phyloP scores from a whole-genome alignment of 768 basidiomycete species.

The Dioszegia crocea region DNA sequence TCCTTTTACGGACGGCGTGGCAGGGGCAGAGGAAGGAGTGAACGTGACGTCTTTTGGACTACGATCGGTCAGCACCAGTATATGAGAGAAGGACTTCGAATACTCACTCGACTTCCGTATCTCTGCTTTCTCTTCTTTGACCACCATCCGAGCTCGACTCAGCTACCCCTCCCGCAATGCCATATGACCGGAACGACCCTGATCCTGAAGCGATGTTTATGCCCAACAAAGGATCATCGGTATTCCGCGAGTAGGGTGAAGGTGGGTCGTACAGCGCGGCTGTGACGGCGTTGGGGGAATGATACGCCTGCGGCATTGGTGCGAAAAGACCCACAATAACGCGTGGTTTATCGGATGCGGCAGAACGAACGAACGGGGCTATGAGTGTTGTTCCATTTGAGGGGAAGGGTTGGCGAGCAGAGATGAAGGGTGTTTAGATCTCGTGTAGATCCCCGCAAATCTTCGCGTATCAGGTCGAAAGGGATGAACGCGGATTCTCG shows the following conservation, averaged over 20 bases:
- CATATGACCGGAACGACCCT: not conserved
- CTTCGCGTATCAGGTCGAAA: too few relatives aligned
- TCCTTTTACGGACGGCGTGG: conserved; percentile 32
- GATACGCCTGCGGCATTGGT: not conserved
- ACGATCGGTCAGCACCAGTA: not conserved
- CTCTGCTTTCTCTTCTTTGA: not conserved
- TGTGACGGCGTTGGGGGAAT: not conserved
- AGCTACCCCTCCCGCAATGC: not conserved
- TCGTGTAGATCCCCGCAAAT: too few relatives aligned
- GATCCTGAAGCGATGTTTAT: not conserved
- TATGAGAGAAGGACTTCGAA: not conserved
- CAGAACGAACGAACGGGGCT: too few relatives aligned
- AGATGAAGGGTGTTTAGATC: too few relatives aligned
- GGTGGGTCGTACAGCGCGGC: not conserved
- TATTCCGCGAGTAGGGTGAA: not conserved
- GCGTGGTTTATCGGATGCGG: too few relatives aligned
- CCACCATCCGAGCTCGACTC: too few relatives aligned
- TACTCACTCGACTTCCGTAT: not conserved
- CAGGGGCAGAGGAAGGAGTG: conserved; percentile 41
- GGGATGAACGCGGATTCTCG: too few relatives aligned
- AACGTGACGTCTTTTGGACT: not conserved
- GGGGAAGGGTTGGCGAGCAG: too few relatives aligned
- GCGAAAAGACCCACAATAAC: too few relatives aligned
- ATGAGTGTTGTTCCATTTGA: too few relatives aligned
- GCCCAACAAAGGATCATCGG: not conserved